phyloP scores from a whole-genome alignment of 1,284 basidiomycete genomes.

The Pseudozyma flocculosa region DNA sequence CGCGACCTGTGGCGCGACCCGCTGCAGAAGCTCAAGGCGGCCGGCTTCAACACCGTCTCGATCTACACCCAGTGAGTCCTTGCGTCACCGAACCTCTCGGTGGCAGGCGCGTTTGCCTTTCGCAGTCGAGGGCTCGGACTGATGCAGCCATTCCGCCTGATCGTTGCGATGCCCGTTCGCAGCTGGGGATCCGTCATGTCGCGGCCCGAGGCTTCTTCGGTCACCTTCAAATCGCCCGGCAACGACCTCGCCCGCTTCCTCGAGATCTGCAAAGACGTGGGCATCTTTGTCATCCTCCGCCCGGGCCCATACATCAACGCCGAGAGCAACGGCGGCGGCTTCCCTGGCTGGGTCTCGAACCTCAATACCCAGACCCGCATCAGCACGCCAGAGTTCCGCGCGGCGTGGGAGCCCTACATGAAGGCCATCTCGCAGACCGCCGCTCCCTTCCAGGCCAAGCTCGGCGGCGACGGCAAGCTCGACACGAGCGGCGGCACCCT shows the following conservation, averaged over 20 bases:
- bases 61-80: slow-evolving; percentile 66
- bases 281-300: slow-evolving; percentile 68
- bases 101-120: too few relatives aligned
- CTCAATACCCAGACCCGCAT: slow-evolving; percentile 69
- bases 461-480: slow-evolving; percentile 6
- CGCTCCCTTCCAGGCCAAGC: slow-evolving; percentile 68
- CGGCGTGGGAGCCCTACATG: slow-evolving; percentile 72
- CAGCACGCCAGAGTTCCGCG: slow-evolving; percentile 69
- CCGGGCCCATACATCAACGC: slow-evolving; percentile 69
- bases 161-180: not conserved
- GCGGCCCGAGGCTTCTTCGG: not conserved
- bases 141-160: too few relatives aligned
- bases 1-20: slow-evolving; percentile 78
- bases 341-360: slow-evolving; percentile 73
- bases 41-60: slow-evolving; percentile 67
- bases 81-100: slow-evolving; percentile 62
- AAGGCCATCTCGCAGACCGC: slow-evolving; percentile 67
- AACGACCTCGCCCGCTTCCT: slow-evolving; percentile 71
- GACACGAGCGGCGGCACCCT: slow-evolving; percentile 28
- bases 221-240: slow-evolving; percentile 59
- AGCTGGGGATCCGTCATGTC: not conserved
- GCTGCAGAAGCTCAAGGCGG: slow-evolving; percentile 75
- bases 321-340: slow-evolving; percentile 72
- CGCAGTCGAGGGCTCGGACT: too few relatives aligned
- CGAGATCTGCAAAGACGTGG: slow-evolving; percentile 63